Evolutionary conservation across 192 early-diverging fungal species (phyloP).

Genomic region (Podila clonocystis): DNA sequence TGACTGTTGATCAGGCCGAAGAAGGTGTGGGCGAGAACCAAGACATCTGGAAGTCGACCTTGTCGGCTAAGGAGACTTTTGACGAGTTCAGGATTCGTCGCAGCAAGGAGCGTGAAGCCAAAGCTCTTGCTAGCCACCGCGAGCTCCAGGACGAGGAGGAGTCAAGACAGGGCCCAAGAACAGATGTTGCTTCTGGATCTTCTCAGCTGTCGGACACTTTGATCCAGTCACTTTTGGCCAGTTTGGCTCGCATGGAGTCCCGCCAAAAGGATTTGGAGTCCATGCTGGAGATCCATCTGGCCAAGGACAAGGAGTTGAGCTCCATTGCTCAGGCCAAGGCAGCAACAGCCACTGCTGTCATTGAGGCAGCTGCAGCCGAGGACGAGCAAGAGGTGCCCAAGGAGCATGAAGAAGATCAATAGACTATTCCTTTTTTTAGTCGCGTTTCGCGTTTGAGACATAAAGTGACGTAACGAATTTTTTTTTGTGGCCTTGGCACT

Average conservation of each 20-base stretch:
- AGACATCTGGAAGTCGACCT: constrained; percentile 5
- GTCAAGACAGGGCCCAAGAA: not conserved
- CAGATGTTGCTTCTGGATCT: not conserved
- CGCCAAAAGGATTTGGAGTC: constrained; percentile 40
- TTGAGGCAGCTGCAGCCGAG: not conserved
- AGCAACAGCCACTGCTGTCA: not conserved
- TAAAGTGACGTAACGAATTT: no score
- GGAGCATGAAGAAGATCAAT: not conserved
- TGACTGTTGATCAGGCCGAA: not conserved
- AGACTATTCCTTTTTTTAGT: not conserved
- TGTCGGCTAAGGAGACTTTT: constrained; percentile 18
- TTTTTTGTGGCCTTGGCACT: not conserved
- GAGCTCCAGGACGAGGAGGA: not conserved
- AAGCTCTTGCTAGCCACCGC: constrained; percentile 1
- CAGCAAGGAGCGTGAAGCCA: constrained; percentile 19
- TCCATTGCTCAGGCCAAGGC: constrained; percentile 4
- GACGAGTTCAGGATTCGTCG: constrained; percentile 33
- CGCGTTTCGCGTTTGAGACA: not conserved
- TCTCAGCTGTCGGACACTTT: constrained; percentile 24
- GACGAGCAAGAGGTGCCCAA: constrained; percentile 3
- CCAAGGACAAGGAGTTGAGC: constrained; percentile 13
- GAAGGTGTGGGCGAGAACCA: not conserved
- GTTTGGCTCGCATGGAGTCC: constrained; percentile 40
- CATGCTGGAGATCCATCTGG: constrained; percentile 17
- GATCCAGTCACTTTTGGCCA: constrained; percentile 35